Conservation (phyloP, 768 basidiomycete genomes). For the Hygrophorus russula region DNA sequence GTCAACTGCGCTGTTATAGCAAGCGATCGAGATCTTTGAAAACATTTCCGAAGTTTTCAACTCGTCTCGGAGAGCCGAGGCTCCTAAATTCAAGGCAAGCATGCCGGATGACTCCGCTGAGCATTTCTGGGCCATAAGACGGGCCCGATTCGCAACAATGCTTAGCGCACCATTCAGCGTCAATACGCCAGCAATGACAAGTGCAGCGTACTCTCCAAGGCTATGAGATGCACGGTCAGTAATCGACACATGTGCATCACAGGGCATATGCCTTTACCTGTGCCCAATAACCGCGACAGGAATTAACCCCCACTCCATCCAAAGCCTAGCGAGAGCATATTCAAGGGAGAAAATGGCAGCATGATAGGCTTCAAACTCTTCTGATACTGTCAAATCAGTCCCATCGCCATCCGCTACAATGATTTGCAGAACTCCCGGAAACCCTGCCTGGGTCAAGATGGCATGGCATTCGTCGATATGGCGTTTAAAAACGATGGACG, state of each 20-base stretch:
- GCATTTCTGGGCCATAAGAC: slow-evolving; percentile 44
- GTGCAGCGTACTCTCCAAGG: slow-evolving; percentile 66
- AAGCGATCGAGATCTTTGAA: slow-evolving; percentile 37
- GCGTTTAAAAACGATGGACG: slow-evolving; percentile 32
- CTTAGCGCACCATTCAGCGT: slow-evolving; percentile 43
- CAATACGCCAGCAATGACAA: slow-evolving; percentile 51
- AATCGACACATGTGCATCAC: slow-evolving; percentile 1
- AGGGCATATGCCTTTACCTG: slow-evolving; percentile 34
- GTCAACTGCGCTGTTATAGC: slow-evolving; percentile 48
- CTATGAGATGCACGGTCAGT: slow-evolving; percentile 22
- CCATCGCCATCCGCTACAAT: slow-evolving; percentile 19
- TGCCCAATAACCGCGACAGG: slow-evolving; percentile 61
- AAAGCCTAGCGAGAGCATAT: slow-evolving; percentile 49
- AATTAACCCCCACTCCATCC: slow-evolving; percentile 57
- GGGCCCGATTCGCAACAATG: slow-evolving; percentile 46
- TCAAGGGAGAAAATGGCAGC: slow-evolving; percentile 49
- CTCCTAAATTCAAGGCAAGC: slow-evolving; percentile 39
- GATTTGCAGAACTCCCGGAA: slow-evolving; percentile 36
- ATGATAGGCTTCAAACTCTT: slow-evolving; percentile 38
- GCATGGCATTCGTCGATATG: slow-evolving; percentile 49
- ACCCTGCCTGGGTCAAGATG: slow-evolving; percentile 36
- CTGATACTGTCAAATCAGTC: slow-evolving; percentile 13
- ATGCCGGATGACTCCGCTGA: slow-evolving; percentile 38
- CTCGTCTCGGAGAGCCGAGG: slow-evolving; percentile 21
- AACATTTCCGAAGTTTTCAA: slow-evolving; percentile 23